phyloP scores from a whole-genome alignment of 108 stramenopile genomes.

The Nannochloropsis granulata region DNA sequence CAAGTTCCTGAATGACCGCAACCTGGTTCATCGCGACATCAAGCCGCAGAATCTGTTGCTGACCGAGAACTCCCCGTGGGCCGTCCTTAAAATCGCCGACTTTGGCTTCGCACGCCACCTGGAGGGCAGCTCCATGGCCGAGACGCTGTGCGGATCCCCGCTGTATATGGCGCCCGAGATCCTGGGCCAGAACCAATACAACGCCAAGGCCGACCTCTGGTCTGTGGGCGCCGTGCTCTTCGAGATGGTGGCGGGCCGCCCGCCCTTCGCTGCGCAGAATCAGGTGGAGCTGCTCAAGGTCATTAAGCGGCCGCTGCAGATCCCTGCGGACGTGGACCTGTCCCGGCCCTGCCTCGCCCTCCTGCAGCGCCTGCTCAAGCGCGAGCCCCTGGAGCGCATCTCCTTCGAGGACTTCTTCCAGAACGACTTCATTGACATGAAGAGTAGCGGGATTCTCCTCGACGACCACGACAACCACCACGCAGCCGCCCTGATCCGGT shows the following conservation, averaged over 20 bases:
- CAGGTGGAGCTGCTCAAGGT: constrained; percentile 14
- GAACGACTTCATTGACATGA: neutral
- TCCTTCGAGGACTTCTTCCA: constrained; percentile 19
- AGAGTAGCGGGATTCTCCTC: neutral
- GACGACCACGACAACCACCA: neutral
- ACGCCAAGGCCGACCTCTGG: constrained; percentile 95
- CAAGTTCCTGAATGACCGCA: constrained; percentile 53
- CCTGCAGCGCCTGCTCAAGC: constrained; percentile 15
- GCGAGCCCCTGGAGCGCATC: constrained; percentile 6
- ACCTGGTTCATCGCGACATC: constrained; percentile 68
- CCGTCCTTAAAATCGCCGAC: constrained; percentile 51
- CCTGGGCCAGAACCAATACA: constrained; percentile 55
- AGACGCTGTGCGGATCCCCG: constrained; percentile 90
- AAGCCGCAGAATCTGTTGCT: constrained; percentile 91
- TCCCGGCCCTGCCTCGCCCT: constrained; percentile 2
- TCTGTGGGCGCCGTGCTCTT: constrained; percentile 85
- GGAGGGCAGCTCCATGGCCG: constrained; percentile 68
- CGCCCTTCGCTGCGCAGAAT: constrained; percentile 16
- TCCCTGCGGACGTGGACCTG: constrained; percentile 3
- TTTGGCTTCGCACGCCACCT: constrained; percentile 95
- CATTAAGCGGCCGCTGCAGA: constrained; percentile 9
- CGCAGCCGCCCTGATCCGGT: neutral
- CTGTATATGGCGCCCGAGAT: constrained; percentile 97
- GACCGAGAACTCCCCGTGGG: constrained; percentile 50
- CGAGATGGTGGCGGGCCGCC: constrained; percentile 69